Percentiles rank a stretch among this genome's conserved stretches.
Evolutionary conservation across 352 stramenopile genomes (phyloP).

Genomic region (Pythium guiyangense): DNA sequence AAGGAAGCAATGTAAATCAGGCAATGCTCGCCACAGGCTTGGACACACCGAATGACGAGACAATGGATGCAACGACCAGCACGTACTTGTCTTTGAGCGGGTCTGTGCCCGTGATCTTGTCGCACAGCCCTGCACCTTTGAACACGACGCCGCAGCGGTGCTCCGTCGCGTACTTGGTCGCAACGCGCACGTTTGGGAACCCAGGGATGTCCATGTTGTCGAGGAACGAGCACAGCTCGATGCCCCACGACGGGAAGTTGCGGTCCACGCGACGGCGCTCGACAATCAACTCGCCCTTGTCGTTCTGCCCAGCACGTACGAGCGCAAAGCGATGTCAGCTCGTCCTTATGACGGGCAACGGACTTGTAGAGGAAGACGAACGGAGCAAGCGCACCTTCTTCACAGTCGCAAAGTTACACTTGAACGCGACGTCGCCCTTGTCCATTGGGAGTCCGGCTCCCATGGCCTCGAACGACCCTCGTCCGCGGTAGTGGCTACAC

Average conservation of each 20-base stretch:
- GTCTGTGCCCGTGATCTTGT: constrained; percentile 85
- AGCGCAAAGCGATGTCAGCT: not conserved
- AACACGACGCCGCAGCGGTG: constrained; percentile 87
- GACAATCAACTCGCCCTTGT: constrained; percentile 61
- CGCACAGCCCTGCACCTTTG: constrained; percentile 68
- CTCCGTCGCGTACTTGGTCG: constrained; percentile 85
- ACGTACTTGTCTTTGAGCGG: constrained; percentile 86
- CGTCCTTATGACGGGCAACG: not conserved
- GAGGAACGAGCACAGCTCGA: constrained; percentile 77
- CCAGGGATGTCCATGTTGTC: constrained; percentile 49
- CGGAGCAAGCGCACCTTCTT: constrained; percentile 20
- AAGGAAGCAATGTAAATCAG: too few species aligned
- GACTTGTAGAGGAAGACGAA: not conserved
- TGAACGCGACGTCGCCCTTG: constrained; percentile 85
- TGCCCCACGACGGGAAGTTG: constrained; percentile 81
- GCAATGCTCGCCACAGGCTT: too few species aligned
- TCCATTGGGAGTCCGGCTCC: constrained; percentile 76
- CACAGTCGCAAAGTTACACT: constrained; percentile 87
- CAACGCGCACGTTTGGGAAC: constrained; percentile 63
- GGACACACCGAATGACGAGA: too few species aligned
- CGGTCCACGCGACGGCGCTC: constrained; percentile 73
- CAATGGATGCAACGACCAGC: not conserved
- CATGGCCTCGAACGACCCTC: constrained; percentile 87
- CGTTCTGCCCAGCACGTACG: constrained; percentile 22
- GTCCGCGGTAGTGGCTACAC: constrained; percentile 73